Base-by-base conservation (phyloP, 1,139 yeast species). In the Taiozyma sp. region DNA sequence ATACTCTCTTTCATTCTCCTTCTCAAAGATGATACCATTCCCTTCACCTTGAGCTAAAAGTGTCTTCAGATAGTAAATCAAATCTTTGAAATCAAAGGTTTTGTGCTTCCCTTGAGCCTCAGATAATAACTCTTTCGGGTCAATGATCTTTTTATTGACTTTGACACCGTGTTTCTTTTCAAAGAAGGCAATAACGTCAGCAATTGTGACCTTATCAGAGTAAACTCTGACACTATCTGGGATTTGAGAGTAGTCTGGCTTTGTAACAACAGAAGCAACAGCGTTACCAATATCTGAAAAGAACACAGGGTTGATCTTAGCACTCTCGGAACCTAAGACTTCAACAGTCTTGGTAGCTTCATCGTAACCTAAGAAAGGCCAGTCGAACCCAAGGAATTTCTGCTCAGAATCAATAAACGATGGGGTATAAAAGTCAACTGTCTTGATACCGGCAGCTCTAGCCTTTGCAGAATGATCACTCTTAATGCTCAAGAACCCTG, bases 381-480 rank as follows among this genome's bases (percentile, higher is more conserved):
- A 67, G 21, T 74, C 74, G 9, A 47, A 28, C 4, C 57, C 59
- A 13, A 53, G 6, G 43, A 56, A 57, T 2, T 42, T 42, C 34
- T 57, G 56, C 13, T 55, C 54, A 1, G 34, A 49, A 10, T 46
- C 49, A 40, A 51, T 50, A 62, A 83, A 82, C 41, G 71, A 66
- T 0, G 77, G 67, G 29, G 76, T 76, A 48, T 55, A 47, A 21
- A 83, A 60, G 54, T 76, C 81, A 51, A 80, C 78, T 0, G 76
- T 75, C 64, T 81, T 81, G 51, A 81, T 59, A 4, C 84, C 85
- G 24, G 62, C 63, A 5, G 60, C 65, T 58, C 81, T 68, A 22
- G 80, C 72, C 11, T 62, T 63, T 3, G 62, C 62, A 5, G 76
- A 67, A 59, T 76, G 81, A 2, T 59, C 63, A 1, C 62, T 47